Conservation (phyloP, 2,329 filamentous ascomycete species). For the Zymoseptoria tritici region DNA sequence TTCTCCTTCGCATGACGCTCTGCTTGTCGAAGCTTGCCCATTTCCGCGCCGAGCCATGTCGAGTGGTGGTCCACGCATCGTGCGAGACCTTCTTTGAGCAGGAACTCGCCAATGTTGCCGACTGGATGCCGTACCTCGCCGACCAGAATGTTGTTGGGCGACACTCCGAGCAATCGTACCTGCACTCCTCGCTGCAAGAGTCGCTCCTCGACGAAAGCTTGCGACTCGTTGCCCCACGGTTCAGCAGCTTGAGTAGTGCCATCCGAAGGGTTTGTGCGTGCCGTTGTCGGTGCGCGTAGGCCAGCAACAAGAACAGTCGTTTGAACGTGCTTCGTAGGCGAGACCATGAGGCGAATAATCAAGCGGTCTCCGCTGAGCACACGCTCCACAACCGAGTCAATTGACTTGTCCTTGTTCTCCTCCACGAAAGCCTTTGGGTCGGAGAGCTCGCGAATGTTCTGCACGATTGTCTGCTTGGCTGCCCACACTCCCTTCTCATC, state of each 20-base stretch:
- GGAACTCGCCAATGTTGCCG: constrained; percentile 85
- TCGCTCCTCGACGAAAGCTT: constrained; percentile 76
- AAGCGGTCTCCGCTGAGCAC: constrained; percentile 87
- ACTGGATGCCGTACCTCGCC: constrained; percentile 75
- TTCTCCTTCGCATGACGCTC: constrained; percentile 76
- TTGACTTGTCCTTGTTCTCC: constrained; percentile 73
- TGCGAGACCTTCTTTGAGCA: constrained; percentile 82
- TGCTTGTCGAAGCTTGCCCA: constrained; percentile 75
- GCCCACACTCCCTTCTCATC: constrained; percentile 79
- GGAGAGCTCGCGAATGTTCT: constrained; percentile 73
- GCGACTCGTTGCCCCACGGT: constrained; percentile 82
- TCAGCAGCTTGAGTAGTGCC: constrained; percentile 78
- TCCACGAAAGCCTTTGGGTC: constrained; percentile 69
- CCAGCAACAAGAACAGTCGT: constrained; percentile 85
- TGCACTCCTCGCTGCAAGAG: constrained; percentile 80
- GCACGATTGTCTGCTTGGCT: constrained; percentile 56
- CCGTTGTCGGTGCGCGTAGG: constrained; percentile 81
- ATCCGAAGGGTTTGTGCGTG: constrained; percentile 69
- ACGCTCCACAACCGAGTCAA: constrained; percentile 77
- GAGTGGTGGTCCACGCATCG: constrained; percentile 95
- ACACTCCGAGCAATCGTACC: constrained; percentile 75
- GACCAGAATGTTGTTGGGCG: constrained; percentile 85
- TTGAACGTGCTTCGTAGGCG: constrained; percentile 78
- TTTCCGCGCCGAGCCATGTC: constrained; percentile 79
- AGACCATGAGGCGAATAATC: constrained; percentile 71